phyloP scores from a whole-genome alignment of 2,329 filamentous ascomycete species.

The Colletotrichum scovillei region DNA sequence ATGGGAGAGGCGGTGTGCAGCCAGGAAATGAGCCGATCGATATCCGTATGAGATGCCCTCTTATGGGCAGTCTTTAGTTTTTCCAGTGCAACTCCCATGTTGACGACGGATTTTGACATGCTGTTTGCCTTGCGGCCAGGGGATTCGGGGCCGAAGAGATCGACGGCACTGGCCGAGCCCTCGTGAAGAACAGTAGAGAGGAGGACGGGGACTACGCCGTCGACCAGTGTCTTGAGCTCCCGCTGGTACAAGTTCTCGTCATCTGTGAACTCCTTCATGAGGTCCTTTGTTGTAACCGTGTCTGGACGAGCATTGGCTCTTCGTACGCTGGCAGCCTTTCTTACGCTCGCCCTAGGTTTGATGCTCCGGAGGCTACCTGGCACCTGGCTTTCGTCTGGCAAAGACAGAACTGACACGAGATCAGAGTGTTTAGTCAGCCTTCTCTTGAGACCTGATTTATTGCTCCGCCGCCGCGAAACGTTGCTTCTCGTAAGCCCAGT shows the following conservation, averaged over 20 bases:
- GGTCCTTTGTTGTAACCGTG: conserved; percentile 76
- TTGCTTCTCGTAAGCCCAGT: conserved; percentile 61
- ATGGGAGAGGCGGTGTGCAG: conserved; percentile 80
- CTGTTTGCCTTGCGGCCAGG: conserved; percentile 65
- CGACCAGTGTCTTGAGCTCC: conserved; percentile 91
- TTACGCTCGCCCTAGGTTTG: conserved; percentile 81
- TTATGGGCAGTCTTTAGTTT: conserved; percentile 84
- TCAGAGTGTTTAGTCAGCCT: conserved; percentile 92
- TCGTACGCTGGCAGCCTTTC: conserved; percentile 81
- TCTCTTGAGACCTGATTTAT: conserved; percentile 71
- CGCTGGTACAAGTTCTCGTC: conserved; percentile 91
- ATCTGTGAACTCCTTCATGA: conserved; percentile 82
- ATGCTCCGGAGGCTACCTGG: conserved; percentile 75
- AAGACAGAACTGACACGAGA: conserved; percentile 89
- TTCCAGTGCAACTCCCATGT: conserved; percentile 93
- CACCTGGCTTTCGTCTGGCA: conserved; percentile 68
- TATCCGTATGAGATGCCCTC: conserved; percentile 79
- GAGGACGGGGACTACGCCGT: conserved; percentile 94
- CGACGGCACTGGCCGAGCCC: conserved; percentile 70
- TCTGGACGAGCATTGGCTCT: conserved; percentile 75
- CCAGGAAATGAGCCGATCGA: conserved; percentile 82
- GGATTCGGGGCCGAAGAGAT: conserved; percentile 72
- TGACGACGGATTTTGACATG: conserved; percentile 87
- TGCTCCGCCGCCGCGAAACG: conserved; percentile 58
- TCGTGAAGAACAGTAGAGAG: conserved; percentile 85